A percentile compares a stretch with the other conserved stretches of the same genome.
phyloP scores from a whole-genome alignment of 2,329 filamentous ascomycete species.

The Ophiostoma pallidulum region DNA sequence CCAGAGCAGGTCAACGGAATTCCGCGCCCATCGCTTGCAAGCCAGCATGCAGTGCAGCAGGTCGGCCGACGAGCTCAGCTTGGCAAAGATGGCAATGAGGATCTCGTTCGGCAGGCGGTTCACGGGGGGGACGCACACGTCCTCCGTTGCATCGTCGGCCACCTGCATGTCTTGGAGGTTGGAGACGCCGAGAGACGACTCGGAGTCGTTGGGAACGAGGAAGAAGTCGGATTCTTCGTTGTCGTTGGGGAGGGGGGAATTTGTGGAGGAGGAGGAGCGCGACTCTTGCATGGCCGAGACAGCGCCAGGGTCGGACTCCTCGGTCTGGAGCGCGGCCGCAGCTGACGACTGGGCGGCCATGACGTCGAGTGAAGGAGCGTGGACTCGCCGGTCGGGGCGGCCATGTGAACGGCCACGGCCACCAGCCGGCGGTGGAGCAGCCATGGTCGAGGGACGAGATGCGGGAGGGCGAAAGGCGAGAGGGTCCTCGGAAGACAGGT shows the following conservation, averaged over 20 bases:
- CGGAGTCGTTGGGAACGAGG: constrained; percentile 78
- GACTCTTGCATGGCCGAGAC: constrained; percentile 34
- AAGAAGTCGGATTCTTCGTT: constrained; percentile 95
- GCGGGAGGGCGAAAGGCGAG: not conserved
- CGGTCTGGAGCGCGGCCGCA: constrained; percentile 17
- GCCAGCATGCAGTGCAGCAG: constrained; percentile 84
- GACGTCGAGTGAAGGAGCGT: constrained; percentile 18
- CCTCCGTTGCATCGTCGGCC: constrained; percentile 38
- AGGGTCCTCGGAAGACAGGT: no score
- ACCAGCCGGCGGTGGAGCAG: constrained; percentile 3
- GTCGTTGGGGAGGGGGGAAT: constrained; percentile 64
- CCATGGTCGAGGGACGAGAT: constrained; percentile 4
- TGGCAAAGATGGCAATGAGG: constrained; percentile 84
- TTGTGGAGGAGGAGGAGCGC: constrained; percentile 57
- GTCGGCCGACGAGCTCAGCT: constrained; percentile 66
- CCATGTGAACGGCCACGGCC: not conserved
- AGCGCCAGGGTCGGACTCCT: constrained; percentile 24
- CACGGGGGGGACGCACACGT: constrained; percentile 62
- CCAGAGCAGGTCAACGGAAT: constrained; percentile 89
- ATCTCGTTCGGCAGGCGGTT: constrained; percentile 86
- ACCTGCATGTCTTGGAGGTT: constrained; percentile 67
- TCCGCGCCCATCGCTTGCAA: constrained; percentile 87
- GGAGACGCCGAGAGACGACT: constrained; percentile 79
- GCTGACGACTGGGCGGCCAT: constrained; percentile 18
- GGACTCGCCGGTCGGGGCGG: constrained; percentile 6